These are phyloP conservation scores for Protea cynaroides DNA, from an alignment of 164 flowering plant genomes.

Conservation along the genomic window DNA sequence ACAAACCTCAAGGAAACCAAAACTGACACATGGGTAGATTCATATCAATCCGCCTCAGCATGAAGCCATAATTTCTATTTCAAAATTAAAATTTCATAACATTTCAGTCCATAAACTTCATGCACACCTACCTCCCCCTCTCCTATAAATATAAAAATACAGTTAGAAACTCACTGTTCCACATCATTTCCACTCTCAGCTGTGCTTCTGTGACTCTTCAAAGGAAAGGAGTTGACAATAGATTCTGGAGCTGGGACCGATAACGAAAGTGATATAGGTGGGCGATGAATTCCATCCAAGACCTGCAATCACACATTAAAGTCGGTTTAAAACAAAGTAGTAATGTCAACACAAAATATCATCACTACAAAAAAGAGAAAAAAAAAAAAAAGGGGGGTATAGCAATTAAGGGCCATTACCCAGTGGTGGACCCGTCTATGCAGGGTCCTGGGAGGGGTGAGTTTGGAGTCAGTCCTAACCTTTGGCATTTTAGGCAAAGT, in stretches of 20 bases:
- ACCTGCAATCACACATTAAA: constrained; percentile 39
- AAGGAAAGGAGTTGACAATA: constrained; percentile 71
- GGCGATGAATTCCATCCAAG: constrained; percentile 86
- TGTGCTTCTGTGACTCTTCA: constrained; percentile 39
- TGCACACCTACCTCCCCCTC: neutral
- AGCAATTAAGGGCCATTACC: too few species aligned
- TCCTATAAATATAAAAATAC: neutral
- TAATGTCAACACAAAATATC: too few species aligned
- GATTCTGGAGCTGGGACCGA: constrained; percentile 74
- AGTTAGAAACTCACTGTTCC: constrained; percentile 52
- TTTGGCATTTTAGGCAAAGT: too few species aligned
- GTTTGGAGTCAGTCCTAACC: too few species aligned
- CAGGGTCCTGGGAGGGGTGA: too few species aligned
- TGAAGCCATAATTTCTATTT: neutral
- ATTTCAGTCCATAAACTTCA: neutral
- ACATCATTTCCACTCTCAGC: constrained; percentile 31
- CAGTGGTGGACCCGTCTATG: too few species aligned
- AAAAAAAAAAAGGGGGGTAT: too few species aligned
- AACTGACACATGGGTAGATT: neutral
- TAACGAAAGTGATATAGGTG: constrained; percentile 56
- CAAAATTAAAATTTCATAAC: neutral
- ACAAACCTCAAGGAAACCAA: neutral
- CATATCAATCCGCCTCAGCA: neutral
- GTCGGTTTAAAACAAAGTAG: too few species aligned
- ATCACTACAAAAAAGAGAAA: too few species aligned